A percentile compares a stretch with the other conserved stretches of the same genome.
Evolutionary conservation across 257 asterid genomes (phyloP).

Genomic region (Schizonepeta tenuifolia): DNA sequence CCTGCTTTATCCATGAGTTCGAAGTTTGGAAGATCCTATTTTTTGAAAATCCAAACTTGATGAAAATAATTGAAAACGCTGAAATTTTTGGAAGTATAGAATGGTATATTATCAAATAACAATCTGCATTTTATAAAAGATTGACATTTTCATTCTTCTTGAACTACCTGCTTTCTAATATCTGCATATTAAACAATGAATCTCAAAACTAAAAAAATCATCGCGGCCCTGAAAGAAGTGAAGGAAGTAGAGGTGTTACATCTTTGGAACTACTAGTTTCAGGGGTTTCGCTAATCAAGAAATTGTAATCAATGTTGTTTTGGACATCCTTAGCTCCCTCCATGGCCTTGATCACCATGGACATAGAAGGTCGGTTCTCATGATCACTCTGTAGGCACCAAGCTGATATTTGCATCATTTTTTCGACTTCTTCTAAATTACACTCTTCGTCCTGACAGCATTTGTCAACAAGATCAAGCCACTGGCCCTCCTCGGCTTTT

Average conservation of each 20-base stretch:
- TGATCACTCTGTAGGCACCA: constrained; percentile 36
- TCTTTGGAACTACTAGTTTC: neutral
- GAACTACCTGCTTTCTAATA: neutral
- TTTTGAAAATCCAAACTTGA: too few species aligned
- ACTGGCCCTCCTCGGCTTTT: constrained; percentile 26
- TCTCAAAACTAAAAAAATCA: constrained; percentile 13
- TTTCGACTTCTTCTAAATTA: constrained; percentile 24
- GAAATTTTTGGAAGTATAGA: neutral
- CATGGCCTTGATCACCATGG: constrained; percentile 31
- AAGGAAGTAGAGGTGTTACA: constrained; percentile 30
- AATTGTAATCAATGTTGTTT: constrained; percentile 8
- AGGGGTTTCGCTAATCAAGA: neutral
- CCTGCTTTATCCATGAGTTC: neutral
- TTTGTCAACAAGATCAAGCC: constrained; percentile 30
- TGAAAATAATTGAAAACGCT: too few species aligned
- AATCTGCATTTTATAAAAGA: neutral
- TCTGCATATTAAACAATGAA: neutral
- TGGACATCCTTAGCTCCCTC: constrained; percentile 28
- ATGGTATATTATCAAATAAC: too few species aligned
- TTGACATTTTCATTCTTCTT: neutral
- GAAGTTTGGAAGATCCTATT: too few species aligned
- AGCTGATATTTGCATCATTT: constrained; percentile 34
- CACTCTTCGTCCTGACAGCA: constrained; percentile 15
- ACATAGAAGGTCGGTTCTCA: constrained; percentile 36
- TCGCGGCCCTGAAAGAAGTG: constrained; percentile 37